Evolutionary conservation across 2,329 filamentous ascomycete species (phyloP), one percentile per base, ranked within the genome.

Genomic region (Ceratocystis lukuohia): DNA sequence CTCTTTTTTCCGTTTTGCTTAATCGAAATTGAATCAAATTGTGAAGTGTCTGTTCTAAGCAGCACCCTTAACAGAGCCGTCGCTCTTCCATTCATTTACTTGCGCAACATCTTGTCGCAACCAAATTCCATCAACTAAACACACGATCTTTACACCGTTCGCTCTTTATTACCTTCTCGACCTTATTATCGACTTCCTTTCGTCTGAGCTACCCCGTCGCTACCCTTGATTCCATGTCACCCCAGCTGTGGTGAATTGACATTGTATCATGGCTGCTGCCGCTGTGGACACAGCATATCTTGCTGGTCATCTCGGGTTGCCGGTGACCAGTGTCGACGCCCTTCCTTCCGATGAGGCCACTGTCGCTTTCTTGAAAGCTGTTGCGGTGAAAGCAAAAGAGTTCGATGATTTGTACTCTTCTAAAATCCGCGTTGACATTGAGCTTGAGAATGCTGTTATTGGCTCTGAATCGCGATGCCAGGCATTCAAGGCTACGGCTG

Each of bases 401-500:
- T 87, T 84, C 71, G 91, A 96, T 73, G 83, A 86, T 48, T 78
- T 96, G 50, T 90, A 88, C 71, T 87, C 93, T 8, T 89, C 96
- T 70, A 97, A 96, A 77, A 82, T 96, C 57, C 87, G 90, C 70
- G 80, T 89, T 59, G 91, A 96, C 72, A 94, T 99, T 57, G 92
- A 97, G 78, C 83, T 97, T 6, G 94, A 99, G 75, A 94, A 91
- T 75, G 88, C 88, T 20, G 87, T 96, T 61, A 87, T 91, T 71
- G 88, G 84, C 70, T 87, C 88, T 68, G 93, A 97, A 74, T 85
- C 88, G 28, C 89, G 91, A 75, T 86, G 87, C 70, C 90, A 93
- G 73, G 84, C 86, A 7, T 85, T 94, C 74, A 96, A 94, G 76
- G 81, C 83, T 5, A 89, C 88, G 0, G 83, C 91, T 57, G 91